phyloP scores from a whole-genome alignment of 768 basidiomycete species.

The Candolleomyces efflorescens region DNA sequence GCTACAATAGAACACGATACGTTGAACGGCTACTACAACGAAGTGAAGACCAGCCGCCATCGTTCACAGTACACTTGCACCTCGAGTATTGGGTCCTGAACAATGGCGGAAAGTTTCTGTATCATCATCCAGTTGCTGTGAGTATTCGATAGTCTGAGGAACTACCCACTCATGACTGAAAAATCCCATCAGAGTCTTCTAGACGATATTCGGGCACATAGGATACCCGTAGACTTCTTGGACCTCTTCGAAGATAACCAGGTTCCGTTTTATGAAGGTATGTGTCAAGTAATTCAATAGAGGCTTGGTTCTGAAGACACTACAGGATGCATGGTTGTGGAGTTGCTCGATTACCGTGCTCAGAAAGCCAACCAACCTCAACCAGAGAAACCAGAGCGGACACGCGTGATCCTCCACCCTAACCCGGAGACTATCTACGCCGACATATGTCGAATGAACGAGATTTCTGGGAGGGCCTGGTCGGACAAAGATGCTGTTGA shows the following conservation, averaged over 20 bases:
- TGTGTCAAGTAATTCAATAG: conserved; percentile 10
- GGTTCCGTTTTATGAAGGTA: conserved; percentile 84
- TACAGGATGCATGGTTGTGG: conserved; percentile 81
- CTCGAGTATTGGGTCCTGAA: conserved; percentile 82
- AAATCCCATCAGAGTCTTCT: conserved; percentile 55
- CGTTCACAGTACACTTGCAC: conserved; percentile 75
- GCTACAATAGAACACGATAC: conserved; percentile 71
- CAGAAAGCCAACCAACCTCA: conserved; percentile 52
- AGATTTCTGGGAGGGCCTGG: conserved; percentile 54
- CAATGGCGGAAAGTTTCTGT: conserved; percentile 75
- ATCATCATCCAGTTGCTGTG: conserved; percentile 73
- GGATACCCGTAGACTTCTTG: conserved; percentile 84
- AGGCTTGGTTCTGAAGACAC: conserved; percentile 3
- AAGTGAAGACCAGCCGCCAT: conserved; percentile 55
- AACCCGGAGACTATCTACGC: conserved; percentile 76
- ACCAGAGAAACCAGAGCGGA: conserved; percentile 54
- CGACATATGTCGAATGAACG: conserved; percentile 69
- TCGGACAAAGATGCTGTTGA: conserved; percentile 71
- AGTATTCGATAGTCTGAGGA: conserved; percentile 9
- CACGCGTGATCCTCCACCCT: conserved; percentile 74
- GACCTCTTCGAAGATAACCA: conserved; percentile 71
- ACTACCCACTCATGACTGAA: not conserved
- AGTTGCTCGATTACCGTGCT: conserved; percentile 73
- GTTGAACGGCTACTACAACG: conserved; percentile 56
- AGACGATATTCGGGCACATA: conserved; percentile 77